Conservation (phyloP, 441 rosid species). For the Syzygium malaccense region DNA sequence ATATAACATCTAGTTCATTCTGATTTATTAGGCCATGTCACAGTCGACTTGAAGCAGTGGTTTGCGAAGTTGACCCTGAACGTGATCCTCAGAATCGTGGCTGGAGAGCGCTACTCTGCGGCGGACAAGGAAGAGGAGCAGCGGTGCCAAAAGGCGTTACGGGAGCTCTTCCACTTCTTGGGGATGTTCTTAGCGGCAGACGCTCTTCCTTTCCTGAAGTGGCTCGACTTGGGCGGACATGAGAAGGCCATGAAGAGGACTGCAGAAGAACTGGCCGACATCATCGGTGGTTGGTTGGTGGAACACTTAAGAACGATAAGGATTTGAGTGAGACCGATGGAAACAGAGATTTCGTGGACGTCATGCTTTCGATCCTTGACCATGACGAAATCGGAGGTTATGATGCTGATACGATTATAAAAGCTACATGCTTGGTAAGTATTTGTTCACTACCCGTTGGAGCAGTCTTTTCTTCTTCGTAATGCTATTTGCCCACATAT, state of each 20-base stretch:
- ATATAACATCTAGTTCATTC: neutral
- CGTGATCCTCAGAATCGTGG: slow-evolving; percentile 29
- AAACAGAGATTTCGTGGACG: slow-evolving; percentile 28
- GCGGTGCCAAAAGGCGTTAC: slow-evolving; percentile 16
- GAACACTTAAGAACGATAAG: slow-evolving; percentile 33
- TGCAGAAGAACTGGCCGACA: slow-evolving; percentile 15
- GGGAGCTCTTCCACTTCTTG: slow-evolving; percentile 18
- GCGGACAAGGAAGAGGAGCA: slow-evolving; percentile 10
- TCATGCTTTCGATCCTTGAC: slow-evolving; percentile 11
- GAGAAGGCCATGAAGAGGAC: slow-evolving; percentile 58
- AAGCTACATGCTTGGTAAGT: slow-evolving; percentile 13
- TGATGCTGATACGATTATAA: slow-evolving; percentile 21
- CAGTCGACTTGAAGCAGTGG: slow-evolving; percentile 33
- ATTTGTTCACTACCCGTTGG: neutral
- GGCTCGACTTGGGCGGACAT: slow-evolving; percentile 39
- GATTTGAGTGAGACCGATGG: neutral
- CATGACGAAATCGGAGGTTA: neutral
- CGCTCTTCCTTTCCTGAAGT: slow-evolving; percentile 34
- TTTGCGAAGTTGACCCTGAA: slow-evolving; percentile 23
- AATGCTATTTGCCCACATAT: neutral
- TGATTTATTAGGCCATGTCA: neutral
- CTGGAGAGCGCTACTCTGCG: slow-evolving; percentile 19
- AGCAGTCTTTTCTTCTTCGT: neutral
- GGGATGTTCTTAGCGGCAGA: slow-evolving; percentile 28
- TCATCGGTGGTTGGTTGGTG: slow-evolving; percentile 41